These are phyloP conservation scores for Clonostachys solani DNA, from an alignment of 2,329 filamentous ascomycete species.

Conservation along the genomic window DNA sequence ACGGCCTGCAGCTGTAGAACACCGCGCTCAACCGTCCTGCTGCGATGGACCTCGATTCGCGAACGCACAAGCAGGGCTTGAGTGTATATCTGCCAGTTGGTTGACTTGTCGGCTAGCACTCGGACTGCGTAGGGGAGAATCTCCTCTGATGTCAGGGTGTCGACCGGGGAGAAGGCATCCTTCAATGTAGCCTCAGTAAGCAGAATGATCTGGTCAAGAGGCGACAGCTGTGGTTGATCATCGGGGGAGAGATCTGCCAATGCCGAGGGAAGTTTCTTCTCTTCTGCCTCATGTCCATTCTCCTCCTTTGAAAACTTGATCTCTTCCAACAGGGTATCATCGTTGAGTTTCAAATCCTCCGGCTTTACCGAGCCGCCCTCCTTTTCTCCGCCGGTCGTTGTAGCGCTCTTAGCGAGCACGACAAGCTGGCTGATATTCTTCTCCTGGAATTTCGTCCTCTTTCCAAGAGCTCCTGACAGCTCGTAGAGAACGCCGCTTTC, in stretches of 20 bases:
- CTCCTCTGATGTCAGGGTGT: slow-evolving; percentile 88
- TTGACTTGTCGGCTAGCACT: slow-evolving; percentile 82
- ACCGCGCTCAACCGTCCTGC: slow-evolving; percentile 83
- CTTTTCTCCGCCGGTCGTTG: slow-evolving; percentile 10
- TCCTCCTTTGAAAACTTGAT: slow-evolving; percentile 69
- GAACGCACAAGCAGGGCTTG: slow-evolving; percentile 87
- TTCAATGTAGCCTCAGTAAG: slow-evolving; percentile 85
- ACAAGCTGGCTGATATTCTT: slow-evolving; percentile 84
- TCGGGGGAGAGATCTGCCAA: slow-evolving; percentile 68
- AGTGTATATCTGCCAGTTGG: slow-evolving; percentile 98
- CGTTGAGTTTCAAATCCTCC: slow-evolving; percentile 73
- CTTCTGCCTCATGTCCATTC: slow-evolving; percentile 26
- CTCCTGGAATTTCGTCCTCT: slow-evolving; percentile 76
- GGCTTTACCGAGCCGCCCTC: slow-evolving; percentile 38
- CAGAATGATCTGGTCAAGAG: slow-evolving; percentile 86
- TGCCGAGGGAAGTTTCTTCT: slow-evolving; percentile 47
- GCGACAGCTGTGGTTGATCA: slow-evolving; percentile 74
- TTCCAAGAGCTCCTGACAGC: slow-evolving; percentile 82
- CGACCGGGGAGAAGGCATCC: slow-evolving; percentile 77
- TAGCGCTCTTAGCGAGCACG: slow-evolving; percentile 75
- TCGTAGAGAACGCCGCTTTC: slow-evolving; percentile 74
- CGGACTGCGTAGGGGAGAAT: slow-evolving; percentile 86
- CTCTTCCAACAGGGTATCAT: slow-evolving; percentile 87
- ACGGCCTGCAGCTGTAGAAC: slow-evolving; percentile 91
- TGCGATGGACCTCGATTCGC: slow-evolving; percentile 82